A percentile compares a stretch with the other conserved stretches of the same genome.
Conservation (phyloP, 2,329 filamentous ascomycete genomes). For the Alternaria sp. region DNA sequence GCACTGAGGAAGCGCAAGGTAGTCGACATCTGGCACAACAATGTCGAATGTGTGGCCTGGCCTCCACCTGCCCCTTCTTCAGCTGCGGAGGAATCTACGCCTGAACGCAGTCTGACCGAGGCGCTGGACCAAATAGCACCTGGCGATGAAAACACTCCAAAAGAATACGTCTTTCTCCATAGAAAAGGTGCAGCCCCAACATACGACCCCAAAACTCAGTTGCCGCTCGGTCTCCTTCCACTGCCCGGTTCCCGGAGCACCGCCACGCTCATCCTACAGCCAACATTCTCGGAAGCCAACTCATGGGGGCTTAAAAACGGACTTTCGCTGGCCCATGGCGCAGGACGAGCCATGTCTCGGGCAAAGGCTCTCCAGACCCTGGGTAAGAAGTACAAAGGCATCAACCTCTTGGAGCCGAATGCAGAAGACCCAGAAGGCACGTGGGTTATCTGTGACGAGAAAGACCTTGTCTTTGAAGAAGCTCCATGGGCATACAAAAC, state of each 20-base stretch:
- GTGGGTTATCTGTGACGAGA: constrained; percentile 49
- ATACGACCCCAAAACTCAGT: constrained; percentile 22
- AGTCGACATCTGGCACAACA: constrained; percentile 49
- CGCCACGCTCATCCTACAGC: constrained; percentile 47
- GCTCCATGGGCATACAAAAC: constrained; percentile 49
- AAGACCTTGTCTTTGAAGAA: constrained; percentile 49
- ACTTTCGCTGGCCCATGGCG: constrained; percentile 48
- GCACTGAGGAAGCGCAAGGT: constrained; percentile 37
- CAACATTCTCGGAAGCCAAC: constrained; percentile 36
- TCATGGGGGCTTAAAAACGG: constrained; percentile 40
- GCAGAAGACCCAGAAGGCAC: constrained; percentile 32
- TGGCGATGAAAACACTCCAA: not conserved
- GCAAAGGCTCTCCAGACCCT: constrained; percentile 41
- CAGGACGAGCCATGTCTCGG: constrained; percentile 48
- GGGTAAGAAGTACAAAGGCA: constrained; percentile 42
- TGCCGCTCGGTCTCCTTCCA: constrained; percentile 40
- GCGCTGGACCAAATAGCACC: not conserved
- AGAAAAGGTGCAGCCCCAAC: constrained; percentile 50
- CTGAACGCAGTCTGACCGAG: not conserved
- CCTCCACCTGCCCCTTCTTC: constrained; percentile 25
- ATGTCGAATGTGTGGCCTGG: constrained; percentile 42
- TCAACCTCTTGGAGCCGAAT: constrained; percentile 35
- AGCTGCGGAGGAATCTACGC: not conserved
- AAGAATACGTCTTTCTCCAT: constrained; percentile 42
- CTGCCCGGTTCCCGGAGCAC: constrained; percentile 49